Conservation (phyloP, 352 stramenopile species). For the Pythium grandisporangium region DNA sequence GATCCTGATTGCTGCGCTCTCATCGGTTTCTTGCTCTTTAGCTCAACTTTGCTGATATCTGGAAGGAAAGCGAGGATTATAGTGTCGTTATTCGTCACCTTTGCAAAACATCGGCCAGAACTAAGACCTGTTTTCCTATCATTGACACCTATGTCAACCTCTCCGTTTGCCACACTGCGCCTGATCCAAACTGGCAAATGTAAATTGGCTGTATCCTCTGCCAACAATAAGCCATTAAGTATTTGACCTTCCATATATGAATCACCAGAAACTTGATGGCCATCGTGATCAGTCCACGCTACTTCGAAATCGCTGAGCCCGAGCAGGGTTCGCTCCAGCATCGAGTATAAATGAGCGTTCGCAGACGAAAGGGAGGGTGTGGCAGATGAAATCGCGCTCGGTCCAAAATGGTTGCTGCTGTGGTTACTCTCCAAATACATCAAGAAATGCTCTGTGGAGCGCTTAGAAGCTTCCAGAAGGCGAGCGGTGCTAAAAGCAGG, state of each 20-base stretch:
- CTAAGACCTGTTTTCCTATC: slow-evolving; percentile 27
- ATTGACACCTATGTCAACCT: too few species aligned
- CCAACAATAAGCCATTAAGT: too few species aligned
- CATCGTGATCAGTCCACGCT: slow-evolving; percentile 55
- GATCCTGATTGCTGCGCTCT: too few species aligned
- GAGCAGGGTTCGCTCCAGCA: slow-evolving; percentile 68
- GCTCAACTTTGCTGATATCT: slow-evolving; percentile 42
- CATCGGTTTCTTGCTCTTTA: slow-evolving; percentile 26
- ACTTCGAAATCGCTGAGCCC: slow-evolving; percentile 82
- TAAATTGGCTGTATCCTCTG: background rate
- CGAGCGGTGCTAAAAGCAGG: slow-evolving; percentile 81
- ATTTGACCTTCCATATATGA: too few species aligned
- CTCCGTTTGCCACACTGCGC: too few species aligned
- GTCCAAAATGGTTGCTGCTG: too few species aligned
- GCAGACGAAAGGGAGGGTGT: slow-evolving; percentile 32
- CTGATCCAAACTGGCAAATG: too few species aligned
- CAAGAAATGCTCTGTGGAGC: slow-evolving; percentile 72
- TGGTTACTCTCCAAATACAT: slow-evolving; percentile 76
- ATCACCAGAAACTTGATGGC: too few species aligned
- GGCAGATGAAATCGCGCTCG: background rate
- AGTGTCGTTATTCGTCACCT: slow-evolving; percentile 59
- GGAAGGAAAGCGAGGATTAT: slow-evolving; percentile 77
- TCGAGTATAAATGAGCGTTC: slow-evolving; percentile 82
- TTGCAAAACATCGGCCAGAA: slow-evolving; percentile 81
- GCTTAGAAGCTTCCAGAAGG: slow-evolving; percentile 49